Evolutionary conservation across 805 yeast species (phyloP).

Genomic region (Lipomyces japonicus): DNA sequence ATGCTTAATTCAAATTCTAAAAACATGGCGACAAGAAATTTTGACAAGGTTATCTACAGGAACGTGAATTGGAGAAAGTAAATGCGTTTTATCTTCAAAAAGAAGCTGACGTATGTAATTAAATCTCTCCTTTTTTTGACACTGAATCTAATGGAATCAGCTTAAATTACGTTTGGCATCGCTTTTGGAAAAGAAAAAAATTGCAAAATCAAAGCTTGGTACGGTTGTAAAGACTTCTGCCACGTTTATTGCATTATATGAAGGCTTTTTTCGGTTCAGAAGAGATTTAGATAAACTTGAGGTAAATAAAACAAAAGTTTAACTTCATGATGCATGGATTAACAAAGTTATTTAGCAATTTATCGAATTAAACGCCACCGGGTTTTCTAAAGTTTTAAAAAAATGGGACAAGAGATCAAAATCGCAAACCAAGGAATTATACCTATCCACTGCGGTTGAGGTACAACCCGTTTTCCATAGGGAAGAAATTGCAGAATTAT

Average conservation of each 20-base stretch:
- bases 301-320: conserved; percentile 5
- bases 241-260: conserved; percentile 75
- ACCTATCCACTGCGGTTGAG: conserved; percentile 85
- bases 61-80: conserved; percentile 92
- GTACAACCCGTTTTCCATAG: conserved; percentile 96
- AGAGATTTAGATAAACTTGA: conserved; percentile 80
- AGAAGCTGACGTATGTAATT: conserved; percentile 57
- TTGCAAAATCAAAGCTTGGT: conserved; percentile 44
- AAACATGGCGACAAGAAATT: conserved; percentile 79
- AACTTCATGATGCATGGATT: background rate
- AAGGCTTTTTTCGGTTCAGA: conserved; percentile 83
- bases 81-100: conserved; percentile 87
- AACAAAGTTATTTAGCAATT: conserved; percentile 53
- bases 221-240: conserved; percentile 60
- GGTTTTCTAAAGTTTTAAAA: conserved; percentile 90
- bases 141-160: conserved; percentile 9
- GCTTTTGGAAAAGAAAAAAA: conserved; percentile 65
- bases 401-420: conserved; percentile 98
- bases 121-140: background rate
- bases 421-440: conserved; percentile 89
- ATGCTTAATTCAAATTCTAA: conserved; percentile 89
- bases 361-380: conserved; percentile 91
- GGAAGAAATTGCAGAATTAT: conserved; percentile 75
- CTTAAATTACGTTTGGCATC: conserved; percentile 74
- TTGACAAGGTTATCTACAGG: conserved; percentile 61